A percentile compares a stretch with the other conserved stretches of the same genome.
Evolutionary conservation across 192 early-diverging fungal species (phyloP).

Genomic region (Phycomyces nitens): DNA sequence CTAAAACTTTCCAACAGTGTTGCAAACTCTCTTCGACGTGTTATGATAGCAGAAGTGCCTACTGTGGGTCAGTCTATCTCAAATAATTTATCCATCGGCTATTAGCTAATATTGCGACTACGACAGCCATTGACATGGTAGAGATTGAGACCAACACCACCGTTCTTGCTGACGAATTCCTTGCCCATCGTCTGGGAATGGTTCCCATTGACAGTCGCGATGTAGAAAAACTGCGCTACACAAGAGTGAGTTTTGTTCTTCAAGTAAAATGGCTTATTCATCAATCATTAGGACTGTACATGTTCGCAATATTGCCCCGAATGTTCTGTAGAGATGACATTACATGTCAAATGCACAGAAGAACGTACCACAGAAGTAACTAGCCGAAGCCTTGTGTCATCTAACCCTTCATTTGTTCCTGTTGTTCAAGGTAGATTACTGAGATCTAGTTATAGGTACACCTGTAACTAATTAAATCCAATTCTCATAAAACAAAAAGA

Average conservation of each 20-base stretch:
- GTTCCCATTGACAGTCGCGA: slow-evolving; percentile 83
- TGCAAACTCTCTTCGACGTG: slow-evolving; percentile 87
- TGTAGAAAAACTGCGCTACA: slow-evolving; percentile 78
- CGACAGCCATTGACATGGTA: slow-evolving; percentile 91
- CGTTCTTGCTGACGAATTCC: slow-evolving; percentile 92
- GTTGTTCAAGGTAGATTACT: slow-evolving; percentile 50
- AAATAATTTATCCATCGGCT: neutral
- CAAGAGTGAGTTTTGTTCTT: slow-evolving; percentile 44
- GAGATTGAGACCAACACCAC: slow-evolving; percentile 91
- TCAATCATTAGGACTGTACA: slow-evolving; percentile 56
- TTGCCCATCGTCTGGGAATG: slow-evolving; percentile 93
- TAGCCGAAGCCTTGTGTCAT: slow-evolving; percentile 74
- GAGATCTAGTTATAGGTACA: neutral
- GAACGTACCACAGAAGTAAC: slow-evolving; percentile 80
- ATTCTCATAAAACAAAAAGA: slow-evolving; percentile 9
- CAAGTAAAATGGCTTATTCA: neutral
- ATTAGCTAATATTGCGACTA: neutral
- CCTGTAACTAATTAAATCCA: slow-evolving; percentile 18
- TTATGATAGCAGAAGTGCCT: slow-evolving; percentile 98
- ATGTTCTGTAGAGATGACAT: slow-evolving; percentile 86
- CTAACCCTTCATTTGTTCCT: slow-evolving; percentile 65
- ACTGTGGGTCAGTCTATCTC: slow-evolving; percentile 65
- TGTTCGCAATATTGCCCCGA: slow-evolving; percentile 80
- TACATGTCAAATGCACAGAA: slow-evolving; percentile 81
- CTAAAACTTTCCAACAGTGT: slow-evolving; percentile 45